phyloP scores from a whole-genome alignment of 805 yeast genomes.

The Hanseniaspora pseudoguilliermondii region DNA sequence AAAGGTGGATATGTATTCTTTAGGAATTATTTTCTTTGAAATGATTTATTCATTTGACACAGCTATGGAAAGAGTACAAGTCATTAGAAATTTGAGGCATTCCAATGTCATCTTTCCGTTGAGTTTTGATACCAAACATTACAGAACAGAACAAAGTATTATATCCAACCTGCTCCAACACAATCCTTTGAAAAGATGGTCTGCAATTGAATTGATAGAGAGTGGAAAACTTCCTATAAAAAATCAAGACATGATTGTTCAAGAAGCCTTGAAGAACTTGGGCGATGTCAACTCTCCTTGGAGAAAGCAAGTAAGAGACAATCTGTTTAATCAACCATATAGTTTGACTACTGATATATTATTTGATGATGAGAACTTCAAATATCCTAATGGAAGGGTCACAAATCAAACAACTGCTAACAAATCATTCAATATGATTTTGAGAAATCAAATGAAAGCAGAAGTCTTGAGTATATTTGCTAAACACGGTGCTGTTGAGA shows the following conservation, averaged over 20 bases:
- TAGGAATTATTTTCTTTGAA: slow-evolving; percentile 90
- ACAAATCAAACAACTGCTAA: slow-evolving; percentile 16
- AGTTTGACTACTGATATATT: slow-evolving; percentile 72
- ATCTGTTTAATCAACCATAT: slow-evolving; percentile 74
- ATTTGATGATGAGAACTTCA: slow-evolving; percentile 41
- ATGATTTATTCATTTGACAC: slow-evolving; percentile 81
- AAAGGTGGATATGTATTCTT: slow-evolving; percentile 88
- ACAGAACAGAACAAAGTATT: slow-evolving; percentile 51
- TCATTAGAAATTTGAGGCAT: slow-evolving; percentile 51
- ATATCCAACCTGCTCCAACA: slow-evolving; percentile 61
- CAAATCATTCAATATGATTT: slow-evolving; percentile 37
- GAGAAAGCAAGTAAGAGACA: slow-evolving; percentile 83
- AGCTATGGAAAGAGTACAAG: slow-evolving; percentile 82
- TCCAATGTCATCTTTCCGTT: slow-evolving; percentile 54
- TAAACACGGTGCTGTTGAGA: slow-evolving; percentile 79
- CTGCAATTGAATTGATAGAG: slow-evolving; percentile 59
- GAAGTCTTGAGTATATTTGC: slow-evolving; percentile 53
- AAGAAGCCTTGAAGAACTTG: slow-evolving; percentile 72
- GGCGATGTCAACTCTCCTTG: slow-evolving; percentile 88
- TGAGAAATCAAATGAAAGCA: slow-evolving; percentile 48
- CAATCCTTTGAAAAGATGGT: slow-evolving; percentile 64
- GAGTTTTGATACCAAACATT: slow-evolving; percentile 43
- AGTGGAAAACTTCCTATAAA: slow-evolving; percentile 81
- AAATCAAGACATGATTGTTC: slow-evolving; percentile 78
- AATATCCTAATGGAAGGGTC: slow-evolving; percentile 16